These are phyloP conservation scores for Kokia cookei DNA, from an alignment of 441 rosid species.

Conservation along the genomic window DNA sequence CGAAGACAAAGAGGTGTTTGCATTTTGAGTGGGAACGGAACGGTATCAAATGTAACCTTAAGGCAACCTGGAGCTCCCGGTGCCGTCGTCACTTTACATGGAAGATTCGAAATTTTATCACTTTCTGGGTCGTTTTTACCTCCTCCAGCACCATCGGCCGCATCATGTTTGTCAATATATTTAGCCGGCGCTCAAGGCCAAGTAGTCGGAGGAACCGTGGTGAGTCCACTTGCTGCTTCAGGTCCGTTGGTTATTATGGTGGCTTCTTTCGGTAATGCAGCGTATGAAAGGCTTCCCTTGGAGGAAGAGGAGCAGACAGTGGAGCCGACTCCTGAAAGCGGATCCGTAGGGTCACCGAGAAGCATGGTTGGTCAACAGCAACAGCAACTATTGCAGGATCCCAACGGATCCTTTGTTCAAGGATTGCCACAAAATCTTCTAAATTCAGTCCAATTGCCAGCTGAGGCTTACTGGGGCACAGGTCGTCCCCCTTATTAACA, in stretches of 20 bases:
- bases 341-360: constrained; percentile 36
- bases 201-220: constrained; percentile 72
- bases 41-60: constrained; percentile 69
- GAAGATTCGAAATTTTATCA: constrained; percentile 82
- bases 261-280: constrained; percentile 85
- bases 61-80: constrained; percentile 70
- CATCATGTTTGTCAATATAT: constrained; percentile 62
- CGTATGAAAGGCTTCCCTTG: constrained; percentile 75
- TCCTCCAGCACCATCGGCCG: constrained; percentile 87
- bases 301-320: constrained; percentile 57
- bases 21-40: constrained; percentile 73
- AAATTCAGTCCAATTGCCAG: constrained; percentile 62
- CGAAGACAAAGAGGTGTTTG: constrained; percentile 76
- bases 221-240: constrained; percentile 60
- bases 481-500: constrained; percentile 50
- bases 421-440: constrained; percentile 69
- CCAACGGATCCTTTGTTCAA: constrained; percentile 46
- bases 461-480: constrained; percentile 69
- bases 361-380: constrained; percentile 32
- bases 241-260: constrained; percentile 80
- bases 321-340: constrained; percentile 17
- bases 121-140: constrained; percentile 80
- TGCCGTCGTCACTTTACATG: constrained; percentile 71
- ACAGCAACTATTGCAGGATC: constrained; percentile 43
- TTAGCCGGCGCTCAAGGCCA: constrained; percentile 86